Percentiles rank a stretch among this genome's conserved stretches.
Conservation (phyloP, 2,329 filamentous ascomycete genomes). For the Clonostachys byssicola region DNA sequence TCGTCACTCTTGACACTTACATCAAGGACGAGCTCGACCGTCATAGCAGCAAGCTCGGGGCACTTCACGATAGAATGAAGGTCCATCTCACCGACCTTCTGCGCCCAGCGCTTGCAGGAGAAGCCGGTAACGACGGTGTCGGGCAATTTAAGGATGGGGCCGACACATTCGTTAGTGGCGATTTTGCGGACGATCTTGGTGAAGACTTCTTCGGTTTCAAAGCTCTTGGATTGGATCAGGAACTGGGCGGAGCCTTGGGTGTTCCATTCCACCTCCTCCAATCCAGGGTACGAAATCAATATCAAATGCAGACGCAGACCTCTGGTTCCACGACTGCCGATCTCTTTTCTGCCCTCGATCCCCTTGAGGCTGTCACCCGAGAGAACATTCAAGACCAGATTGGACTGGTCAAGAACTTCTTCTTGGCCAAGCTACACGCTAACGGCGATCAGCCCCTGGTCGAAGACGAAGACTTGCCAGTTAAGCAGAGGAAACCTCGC, state of each 20-base stretch:
- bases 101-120: conserved; percentile 74
- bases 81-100: conserved; percentile 87
- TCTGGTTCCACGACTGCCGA: conserved; percentile 53
- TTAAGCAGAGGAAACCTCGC: conserved; percentile 79
- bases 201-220: conserved; percentile 99
- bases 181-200: conserved; percentile 95
- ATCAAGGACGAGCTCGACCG: conserved; percentile 93
- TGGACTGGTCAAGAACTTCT: conserved; percentile 86
- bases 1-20: conserved; percentile 79
- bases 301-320: conserved; percentile 70
- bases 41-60: conserved; percentile 70
- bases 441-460: conserved; percentile 77
- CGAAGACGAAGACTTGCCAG: conserved; percentile 91
- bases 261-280: conserved; percentile 94
- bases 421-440: conserved; percentile 81
- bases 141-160: conserved; percentile 94
- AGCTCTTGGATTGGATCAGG: conserved; percentile 85
- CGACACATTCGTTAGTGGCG: conserved; percentile 93
- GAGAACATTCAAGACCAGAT: conserved; percentile 78
- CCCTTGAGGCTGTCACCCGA: conserved; percentile 73
- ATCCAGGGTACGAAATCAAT: conserved; percentile 80
- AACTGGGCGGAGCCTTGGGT: conserved; percentile 83
- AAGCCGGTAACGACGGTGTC: conserved; percentile 77
- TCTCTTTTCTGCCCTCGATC: conserved; percentile 63
- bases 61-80: conserved; percentile 94